Evolutionary conservation across 495 filamentous ascomycete species (phyloP).

Genomic region (Amniculicola lignicola): DNA sequence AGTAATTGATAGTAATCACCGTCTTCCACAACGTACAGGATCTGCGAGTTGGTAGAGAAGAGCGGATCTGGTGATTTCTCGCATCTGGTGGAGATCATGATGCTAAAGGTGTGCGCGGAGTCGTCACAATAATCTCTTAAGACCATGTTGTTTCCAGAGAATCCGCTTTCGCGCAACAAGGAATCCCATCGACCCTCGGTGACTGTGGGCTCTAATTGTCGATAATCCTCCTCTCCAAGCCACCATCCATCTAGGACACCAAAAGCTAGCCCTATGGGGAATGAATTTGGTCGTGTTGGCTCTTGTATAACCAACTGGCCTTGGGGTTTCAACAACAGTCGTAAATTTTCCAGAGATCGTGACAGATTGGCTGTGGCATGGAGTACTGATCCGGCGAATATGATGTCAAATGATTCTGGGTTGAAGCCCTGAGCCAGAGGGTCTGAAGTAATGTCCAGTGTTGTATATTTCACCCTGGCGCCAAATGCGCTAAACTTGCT

Average conservation of each 20-base stretch:
- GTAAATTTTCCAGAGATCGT: constrained; percentile 6
- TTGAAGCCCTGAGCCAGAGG: constrained; percentile 17
- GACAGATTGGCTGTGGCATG: constrained; percentile 12
- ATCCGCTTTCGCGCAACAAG: background rate
- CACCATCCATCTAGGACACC: constrained; percentile 7
- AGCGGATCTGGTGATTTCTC: background rate
- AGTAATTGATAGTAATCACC: background rate
- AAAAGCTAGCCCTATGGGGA: background rate
- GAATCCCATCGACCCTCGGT: background rate
- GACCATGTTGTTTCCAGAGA: background rate
- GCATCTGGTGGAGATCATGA: background rate
- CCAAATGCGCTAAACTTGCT: constrained; percentile 2
- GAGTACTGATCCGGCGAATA: constrained; percentile 7
- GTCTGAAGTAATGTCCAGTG: constrained; percentile 7
- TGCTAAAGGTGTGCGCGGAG: background rate
- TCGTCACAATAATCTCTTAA: constrained; percentile 1
- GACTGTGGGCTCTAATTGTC: background rate
- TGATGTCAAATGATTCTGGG: constrained; percentile 1
- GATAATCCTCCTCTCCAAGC: constrained; percentile 4
- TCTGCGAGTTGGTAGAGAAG: background rate
- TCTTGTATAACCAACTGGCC: constrained; percentile 12
- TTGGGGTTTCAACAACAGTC: constrained; percentile 1
- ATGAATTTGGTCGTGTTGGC: background rate
- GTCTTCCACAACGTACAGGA: background rate
- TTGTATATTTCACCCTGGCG: background rate